phyloP scores from a whole-genome alignment of 2,329 filamentous ascomycete species.

The Leptographium flavum region DNA sequence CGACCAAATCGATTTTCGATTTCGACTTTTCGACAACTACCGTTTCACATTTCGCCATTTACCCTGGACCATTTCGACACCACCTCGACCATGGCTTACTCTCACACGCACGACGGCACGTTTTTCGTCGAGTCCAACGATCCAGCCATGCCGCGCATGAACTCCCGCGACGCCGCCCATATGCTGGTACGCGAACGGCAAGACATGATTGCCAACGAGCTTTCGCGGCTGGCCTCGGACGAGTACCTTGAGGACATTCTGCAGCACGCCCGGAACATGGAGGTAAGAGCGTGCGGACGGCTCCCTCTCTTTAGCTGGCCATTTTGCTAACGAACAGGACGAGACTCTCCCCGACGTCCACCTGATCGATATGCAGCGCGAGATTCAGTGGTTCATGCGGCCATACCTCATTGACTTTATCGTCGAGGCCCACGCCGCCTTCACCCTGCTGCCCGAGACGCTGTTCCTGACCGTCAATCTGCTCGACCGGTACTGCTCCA shows the following conservation, averaged over 20 bases:
- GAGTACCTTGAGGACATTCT: conserved; percentile 93
- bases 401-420: conserved; percentile 97
- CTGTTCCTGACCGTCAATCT: conserved; percentile 94
- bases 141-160: conserved; percentile 39
- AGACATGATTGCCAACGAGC: conserved; percentile 75
- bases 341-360: conserved; percentile 91
- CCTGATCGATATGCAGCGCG: conserved; percentile 96
- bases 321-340: conserved; percentile 30
- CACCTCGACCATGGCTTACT: conserved; percentile 17
- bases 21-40: no score
- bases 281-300: conserved; percentile 34
- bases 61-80: no score
- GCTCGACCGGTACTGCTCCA: conserved; percentile 93
- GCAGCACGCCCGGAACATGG: conserved; percentile 90
- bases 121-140: conserved; percentile 46
- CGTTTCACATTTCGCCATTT: conserved; percentile 13
- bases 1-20: no score
- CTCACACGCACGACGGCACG: conserved; percentile 23
- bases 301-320: not conserved
- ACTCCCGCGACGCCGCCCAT: conserved; percentile 61
- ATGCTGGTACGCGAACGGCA: conserved; percentile 71
- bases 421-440: conserved; percentile 90
- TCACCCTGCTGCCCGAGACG: conserved; percentile 85
- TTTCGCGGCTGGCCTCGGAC: conserved; percentile 71
- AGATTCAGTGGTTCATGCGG: conserved; percentile 99